Base-by-base conservation (phyloP, 2,329 filamentous ascomycete species). In the Plenodomus biglobosus region DNA sequence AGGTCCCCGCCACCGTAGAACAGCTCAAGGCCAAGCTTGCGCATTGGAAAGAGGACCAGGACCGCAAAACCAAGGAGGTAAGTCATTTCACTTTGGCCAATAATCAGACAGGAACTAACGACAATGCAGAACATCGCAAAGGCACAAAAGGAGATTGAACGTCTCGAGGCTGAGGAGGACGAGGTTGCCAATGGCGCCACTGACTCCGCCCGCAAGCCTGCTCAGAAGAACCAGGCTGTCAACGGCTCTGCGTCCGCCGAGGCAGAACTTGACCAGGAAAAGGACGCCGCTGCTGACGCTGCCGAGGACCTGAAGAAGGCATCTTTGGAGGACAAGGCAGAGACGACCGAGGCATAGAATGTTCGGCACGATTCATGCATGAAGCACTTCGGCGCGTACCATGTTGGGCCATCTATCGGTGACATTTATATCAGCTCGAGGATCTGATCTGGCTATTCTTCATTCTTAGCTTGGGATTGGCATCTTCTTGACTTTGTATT, bases 131-230 rank as follows among this genome's bases (percentile, higher is more conserved):
- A 99, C 80, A 87, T 97, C 53, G 89, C 90, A 56, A 96, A 96
- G 76, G 94, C 94, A 53, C 88, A 96, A 80, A 92, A 92, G 75
- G 91, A 96, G 74, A 95, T 99, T 55, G 90, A 92, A 70, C 85
- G 86, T 61, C 83, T 97, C 37, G 83, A 86, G 61, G 77, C 80
- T 46, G 92, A 96, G 70, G 85, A 85, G 74, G 65, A 75, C n/a
- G 77, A 80, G 56, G 77, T 76, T 50, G 64, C 70, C 50, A 73
- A 78, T 54, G 75, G 77, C 47, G 79, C 84, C 44, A 83, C 81
- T 42, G 79, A 80, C 40, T 71, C 71, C n/a, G 75, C 74, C 21
- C 80, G 80, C 71, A 82, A 83, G 70, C 75, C 76, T 17, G 75
- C 79, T 1, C 64, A 75, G 48, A 75, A 76, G 58, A 77, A 80